Base-by-base conservation (phyloP, 257 asterid species). In the Solanum pennellii region DNA sequence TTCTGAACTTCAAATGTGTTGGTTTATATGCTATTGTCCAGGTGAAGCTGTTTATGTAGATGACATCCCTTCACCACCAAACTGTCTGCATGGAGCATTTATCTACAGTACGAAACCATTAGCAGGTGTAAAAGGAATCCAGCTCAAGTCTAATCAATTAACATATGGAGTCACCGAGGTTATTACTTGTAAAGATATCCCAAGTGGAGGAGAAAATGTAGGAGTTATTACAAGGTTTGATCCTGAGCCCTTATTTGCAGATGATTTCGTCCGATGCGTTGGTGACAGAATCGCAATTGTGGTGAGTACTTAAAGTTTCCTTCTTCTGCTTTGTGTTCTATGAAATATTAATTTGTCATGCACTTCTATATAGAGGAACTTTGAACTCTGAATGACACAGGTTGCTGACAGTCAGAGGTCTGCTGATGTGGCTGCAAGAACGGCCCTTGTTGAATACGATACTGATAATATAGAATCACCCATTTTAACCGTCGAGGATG, bases 1-100 rank as follows among this genome's bases (percentile, higher is more conserved):
- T 44, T 42, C 37, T 18, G 25, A 33, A 71, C 77, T 16, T 33
- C 77, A 71, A 16, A 44, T 77, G 37, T 9, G 23, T 35, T 44
- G 39, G 25, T 77, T 76, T 77, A 25, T 16, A 42, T 42, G 6
- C 21, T 85, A 88, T 87, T 87, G 83, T 88, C 45, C 89, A 95
- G 98, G 98, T 89, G 97, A 95, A 89, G 96, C 97, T 72, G 93
- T 93, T 37, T 94, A 75, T 90, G 94, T 94, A 75, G 96, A 95
- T 90, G 98, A 95, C 88, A 92, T 93, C 84, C 98, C 98, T 14
- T 90, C 96, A 29, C 98, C 97, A 9, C 93, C 92, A 14, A 87
- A 87, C 88, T 95, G 97, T 86, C 88, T 94, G 75, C 85, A 94
- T 66, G 96, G 96, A 87, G 93, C 98, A 75, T 93, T 93, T 89